Evolutionary conservation across 192 early-diverging fungal species (phyloP).

Genomic region (Coemansia sp.): DNA sequence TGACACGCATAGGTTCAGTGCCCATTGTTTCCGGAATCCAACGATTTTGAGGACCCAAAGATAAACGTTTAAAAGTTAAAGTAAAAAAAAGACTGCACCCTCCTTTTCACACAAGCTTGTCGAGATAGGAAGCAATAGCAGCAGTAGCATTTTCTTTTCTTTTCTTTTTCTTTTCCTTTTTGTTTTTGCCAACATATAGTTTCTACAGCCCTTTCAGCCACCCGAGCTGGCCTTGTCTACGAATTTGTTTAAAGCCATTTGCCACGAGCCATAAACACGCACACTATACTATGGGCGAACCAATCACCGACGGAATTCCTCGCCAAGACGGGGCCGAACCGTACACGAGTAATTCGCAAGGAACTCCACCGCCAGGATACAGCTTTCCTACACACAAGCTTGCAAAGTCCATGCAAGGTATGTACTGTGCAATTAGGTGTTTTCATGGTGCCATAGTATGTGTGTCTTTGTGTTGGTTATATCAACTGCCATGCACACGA

Average conservation of each 20-base stretch:
- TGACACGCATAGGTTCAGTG: too few relatives aligned
- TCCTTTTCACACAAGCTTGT: neutral
- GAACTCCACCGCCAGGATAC: conserved; percentile 54
- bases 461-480: too few relatives aligned
- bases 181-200: neutral
- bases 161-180: neutral
- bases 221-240: neutral
- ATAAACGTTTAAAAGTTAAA: too few relatives aligned
- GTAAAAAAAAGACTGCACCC: neutral
- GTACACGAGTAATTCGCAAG: conserved; percentile 19
- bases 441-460: too few relatives aligned
- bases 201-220: neutral
- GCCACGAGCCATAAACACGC: neutral
- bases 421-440: neutral
- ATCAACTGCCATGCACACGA: too few relatives aligned
- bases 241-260: neutral
- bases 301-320: conserved; percentile 56
- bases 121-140: neutral
- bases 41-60: too few relatives aligned
- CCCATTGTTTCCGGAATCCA: too few relatives aligned
- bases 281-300: neutral
- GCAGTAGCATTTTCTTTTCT: neutral
- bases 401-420: conserved; percentile 47
- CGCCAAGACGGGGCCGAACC: conserved; percentile 22
- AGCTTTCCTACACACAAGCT: conserved; percentile 50